phyloP scores from a whole-genome alignment of 306 rosid genomes.

The Pyrus communis region DNA sequence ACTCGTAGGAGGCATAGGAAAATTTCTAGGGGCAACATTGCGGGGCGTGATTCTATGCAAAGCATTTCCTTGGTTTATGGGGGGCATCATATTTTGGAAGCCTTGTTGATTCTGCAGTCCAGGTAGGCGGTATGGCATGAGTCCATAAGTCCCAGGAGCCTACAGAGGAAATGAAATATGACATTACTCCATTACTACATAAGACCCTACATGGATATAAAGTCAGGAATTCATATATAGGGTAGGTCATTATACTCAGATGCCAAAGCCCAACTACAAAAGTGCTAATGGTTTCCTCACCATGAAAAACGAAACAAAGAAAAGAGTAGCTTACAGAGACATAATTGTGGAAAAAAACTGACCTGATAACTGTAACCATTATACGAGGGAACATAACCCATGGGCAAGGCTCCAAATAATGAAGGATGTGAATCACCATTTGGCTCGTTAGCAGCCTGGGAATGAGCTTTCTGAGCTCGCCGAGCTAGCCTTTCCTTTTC shows the following conservation, averaged over 20 bases:
- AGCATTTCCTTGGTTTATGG: slow-evolving; percentile 75
- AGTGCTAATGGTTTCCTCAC: neutral
- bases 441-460: slow-evolving; percentile 59
- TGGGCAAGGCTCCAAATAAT: slow-evolving; percentile 85
- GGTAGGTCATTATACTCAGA: neutral
- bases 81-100: slow-evolving; percentile 76
- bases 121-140: slow-evolving; percentile 83
- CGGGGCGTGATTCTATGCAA: slow-evolving; percentile 53
- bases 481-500: slow-evolving; percentile 99
- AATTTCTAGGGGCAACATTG: slow-evolving; percentile 65
- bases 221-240: neutral
- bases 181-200: slow-evolving; percentile 10
- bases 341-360: neutral
- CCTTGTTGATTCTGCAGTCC: slow-evolving; percentile 91
- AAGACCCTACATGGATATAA: neutral
- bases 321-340: neutral
- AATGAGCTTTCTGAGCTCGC: slow-evolving; percentile 90
- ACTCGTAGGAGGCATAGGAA: slow-evolving; percentile 59
- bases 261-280: slow-evolving; percentile 1
- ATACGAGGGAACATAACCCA: slow-evolving; percentile 80
- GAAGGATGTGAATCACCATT: slow-evolving; percentile 74
- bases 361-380: slow-evolving; percentile 98
- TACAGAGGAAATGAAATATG: slow-evolving; percentile 28
- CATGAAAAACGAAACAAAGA: neutral
- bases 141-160: slow-evolving; percentile 83